These are phyloP conservation scores for Amoeboaphelidium protococcarum DNA, from an alignment of 371 early-diverging fungal species.

Conservation along the genomic window DNA sequence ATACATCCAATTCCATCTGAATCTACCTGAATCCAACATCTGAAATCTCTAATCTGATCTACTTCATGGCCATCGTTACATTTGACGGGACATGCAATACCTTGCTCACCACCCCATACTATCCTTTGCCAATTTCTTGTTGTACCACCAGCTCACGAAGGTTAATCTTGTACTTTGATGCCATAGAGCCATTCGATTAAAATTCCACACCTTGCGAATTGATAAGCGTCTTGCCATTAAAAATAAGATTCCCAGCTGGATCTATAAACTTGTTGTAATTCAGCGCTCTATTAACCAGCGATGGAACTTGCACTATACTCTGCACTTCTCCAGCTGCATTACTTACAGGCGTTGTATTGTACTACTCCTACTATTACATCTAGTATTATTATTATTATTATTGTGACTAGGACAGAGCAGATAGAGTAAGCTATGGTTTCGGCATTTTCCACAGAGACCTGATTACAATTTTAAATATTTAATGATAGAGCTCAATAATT, in stretches of 20 bases:
- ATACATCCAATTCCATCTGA: constrained; percentile 35
- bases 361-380: no score
- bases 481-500: neutral
- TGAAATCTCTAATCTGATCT: constrained; percentile 70
- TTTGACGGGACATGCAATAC: constrained; percentile 58
- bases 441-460: neutral
- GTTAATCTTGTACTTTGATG: constrained; percentile 60
- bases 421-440: neutral
- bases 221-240: constrained; percentile 53
- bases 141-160: constrained; percentile 50
- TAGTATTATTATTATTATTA: no score
- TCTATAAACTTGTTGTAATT: neutral
- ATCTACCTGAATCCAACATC: constrained; percentile 61
- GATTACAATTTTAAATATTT: neutral
- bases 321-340: neutral
- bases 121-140: constrained; percentile 60
- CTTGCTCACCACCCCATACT: constrained; percentile 73
- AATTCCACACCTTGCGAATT: constrained; percentile 75
- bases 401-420: neutral
- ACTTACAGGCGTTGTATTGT: neutral
- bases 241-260: neutral
- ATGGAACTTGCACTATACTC: neutral
- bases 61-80: constrained; percentile 73
- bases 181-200: constrained; percentile 45
- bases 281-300: neutral